Conservation (phyloP, 202 grass and related monocot species). For the Dendrocalamus latiflorus region DNA sequence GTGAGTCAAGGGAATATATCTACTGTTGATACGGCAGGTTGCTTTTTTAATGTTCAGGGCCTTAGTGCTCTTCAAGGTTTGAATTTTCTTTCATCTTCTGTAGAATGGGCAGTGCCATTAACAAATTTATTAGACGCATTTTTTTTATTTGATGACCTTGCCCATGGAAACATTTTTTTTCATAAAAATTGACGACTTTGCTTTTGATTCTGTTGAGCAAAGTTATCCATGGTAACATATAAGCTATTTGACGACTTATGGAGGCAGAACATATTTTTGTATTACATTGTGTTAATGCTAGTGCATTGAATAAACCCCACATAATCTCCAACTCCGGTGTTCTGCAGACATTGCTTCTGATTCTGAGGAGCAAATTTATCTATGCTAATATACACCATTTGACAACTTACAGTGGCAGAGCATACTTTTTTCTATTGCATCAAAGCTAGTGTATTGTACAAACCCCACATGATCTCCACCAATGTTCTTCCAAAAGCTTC, state of each 20-base stretch:
- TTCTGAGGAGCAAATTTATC: background rate
- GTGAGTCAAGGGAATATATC: no score
- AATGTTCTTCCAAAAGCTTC: conserved; percentile 3
- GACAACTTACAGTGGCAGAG: background rate
- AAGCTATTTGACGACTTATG: background rate
- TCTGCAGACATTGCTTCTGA: background rate
- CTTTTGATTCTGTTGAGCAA: background rate
- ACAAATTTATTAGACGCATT: background rate
- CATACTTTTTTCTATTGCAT: background rate
- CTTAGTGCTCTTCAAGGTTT: conserved; percentile 78
- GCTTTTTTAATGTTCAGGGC: conserved; percentile 82
- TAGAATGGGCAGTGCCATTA: conserved; percentile 13
- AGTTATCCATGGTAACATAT: background rate
- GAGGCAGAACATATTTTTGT: background rate
- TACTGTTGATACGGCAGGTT: conserved; percentile 54
- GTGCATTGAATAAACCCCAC: background rate
- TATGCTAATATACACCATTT: background rate
- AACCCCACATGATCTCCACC: background rate
- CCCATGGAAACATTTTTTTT: background rate
- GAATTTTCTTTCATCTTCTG: conserved; percentile 12
- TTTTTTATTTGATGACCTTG: conserved; percentile 11
- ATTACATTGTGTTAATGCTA: background rate
- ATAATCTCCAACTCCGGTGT: background rate
- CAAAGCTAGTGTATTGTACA: background rate
- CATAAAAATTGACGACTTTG: background rate